These are phyloP conservation scores for Verticillium nonalfalfae DNA, from an alignment of 2,329 filamentous ascomycete genomes.

Conservation along the genomic window DNA sequence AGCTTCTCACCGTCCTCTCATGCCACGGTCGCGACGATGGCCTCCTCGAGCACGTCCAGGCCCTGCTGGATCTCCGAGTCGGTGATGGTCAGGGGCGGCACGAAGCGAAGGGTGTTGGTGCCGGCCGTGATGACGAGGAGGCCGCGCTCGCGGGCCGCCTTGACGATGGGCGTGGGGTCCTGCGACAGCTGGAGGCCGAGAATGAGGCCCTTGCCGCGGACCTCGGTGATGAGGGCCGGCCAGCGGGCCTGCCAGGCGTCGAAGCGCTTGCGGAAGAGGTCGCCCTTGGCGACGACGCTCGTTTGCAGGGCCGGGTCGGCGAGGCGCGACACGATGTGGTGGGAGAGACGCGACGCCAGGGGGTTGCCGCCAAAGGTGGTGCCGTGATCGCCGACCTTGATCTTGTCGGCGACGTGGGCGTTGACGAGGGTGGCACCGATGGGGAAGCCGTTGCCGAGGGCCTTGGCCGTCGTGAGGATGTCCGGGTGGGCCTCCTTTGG, in stretches of 20 bases:
- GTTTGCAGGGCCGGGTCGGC: constrained; percentile 64
- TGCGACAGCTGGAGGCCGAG: constrained; percentile 76
- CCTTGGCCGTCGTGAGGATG: constrained; percentile 90
- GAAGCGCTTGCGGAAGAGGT: constrained; percentile 42
- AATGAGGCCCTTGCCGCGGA: constrained; percentile 79
- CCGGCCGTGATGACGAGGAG: constrained; percentile 89
- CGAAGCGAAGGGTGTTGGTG: constrained; percentile 85
- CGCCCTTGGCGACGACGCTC: constrained; percentile 60
- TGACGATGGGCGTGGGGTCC: constrained; percentile 69
- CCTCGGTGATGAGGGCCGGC: constrained; percentile 69
- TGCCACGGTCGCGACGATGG: constrained; percentile 38
- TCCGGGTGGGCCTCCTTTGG: constrained; percentile 83
- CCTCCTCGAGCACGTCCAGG: constrained; percentile 67
- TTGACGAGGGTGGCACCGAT: constrained; percentile 64
- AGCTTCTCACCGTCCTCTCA: neutral
- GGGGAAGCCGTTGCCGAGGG: constrained; percentile 92
- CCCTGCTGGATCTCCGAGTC: constrained; percentile 76
- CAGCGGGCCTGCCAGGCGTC: constrained; percentile 37
- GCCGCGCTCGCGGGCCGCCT: constrained; percentile 80
- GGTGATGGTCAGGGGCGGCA: constrained; percentile 77
- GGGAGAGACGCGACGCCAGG: constrained; percentile 74
- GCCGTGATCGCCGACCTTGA: constrained; percentile 70
- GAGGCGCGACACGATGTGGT: constrained; percentile 76
- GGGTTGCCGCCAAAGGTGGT: constrained; percentile 95
- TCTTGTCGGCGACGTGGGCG: constrained; percentile 32